Evolutionary conservation across 2,329 filamentous ascomycete species (phyloP), one percentile per base, ranked within the genome.

Genomic region (Fusarium sp.): DNA sequence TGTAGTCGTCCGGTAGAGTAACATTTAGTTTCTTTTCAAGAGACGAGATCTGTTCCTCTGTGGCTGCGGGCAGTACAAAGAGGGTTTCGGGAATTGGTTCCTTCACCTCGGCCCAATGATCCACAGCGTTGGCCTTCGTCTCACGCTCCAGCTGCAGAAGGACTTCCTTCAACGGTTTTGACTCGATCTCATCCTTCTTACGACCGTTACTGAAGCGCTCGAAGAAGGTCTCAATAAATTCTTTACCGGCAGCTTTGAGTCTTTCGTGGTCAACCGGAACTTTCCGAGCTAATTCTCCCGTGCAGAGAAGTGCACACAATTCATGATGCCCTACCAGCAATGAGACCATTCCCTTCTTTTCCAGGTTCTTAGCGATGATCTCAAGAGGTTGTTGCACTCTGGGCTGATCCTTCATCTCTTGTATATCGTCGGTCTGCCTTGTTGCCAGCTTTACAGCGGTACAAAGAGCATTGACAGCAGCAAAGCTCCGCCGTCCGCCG

Each of bases 1-100:
- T 72, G 15, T 71, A 71, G 30, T 72, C 70, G 2, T 50, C 42
- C n/a, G 70, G 70, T 0, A 72, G 30, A 1, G 30, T 34, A 0
- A 44, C 13, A 1, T 54, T 38, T 7, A 72, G 38, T 16, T n/a
- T 71, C 8, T 46, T 28, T 34, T 72, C 70, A 0, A 72, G 56
- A 3, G 37, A 45, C 1, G 23, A 41, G 4, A 72, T 69, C 23
- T 71, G 60, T n/a, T 67, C 58, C 7, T 72, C 58, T 0, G 65
- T 71, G 2, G 70, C 67, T 6, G 67, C 51, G 0, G 67, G 67
- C 2, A 55, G 8, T 8, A 71, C 16, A 13, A 69, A 72, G 7
- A 72, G 63, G 15, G 70, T 60, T 20, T 56, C 54, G 0, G 70
- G 70, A 2, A 55, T 16, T n/a, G 54, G 46, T 1, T 62, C 26